A percentile compares a stretch with the other conserved stretches of the same genome.
phyloP scores from a whole-genome alignment of 768 basidiomycete species.

The Tylopilus rubrobrunneus region DNA sequence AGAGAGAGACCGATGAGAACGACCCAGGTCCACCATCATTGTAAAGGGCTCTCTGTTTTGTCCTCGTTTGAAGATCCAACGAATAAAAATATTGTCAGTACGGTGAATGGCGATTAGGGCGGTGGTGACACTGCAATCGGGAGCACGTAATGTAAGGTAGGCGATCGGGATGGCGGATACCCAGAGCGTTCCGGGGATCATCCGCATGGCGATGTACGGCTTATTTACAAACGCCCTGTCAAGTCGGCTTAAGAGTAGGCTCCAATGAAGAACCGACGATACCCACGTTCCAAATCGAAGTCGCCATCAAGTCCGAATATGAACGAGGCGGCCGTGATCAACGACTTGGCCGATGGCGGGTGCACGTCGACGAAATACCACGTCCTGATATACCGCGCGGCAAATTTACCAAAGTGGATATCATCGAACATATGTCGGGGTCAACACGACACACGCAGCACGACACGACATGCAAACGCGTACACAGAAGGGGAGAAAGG shows the following conservation, averaged over 20 bases:
- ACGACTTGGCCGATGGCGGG: constrained; percentile 91
- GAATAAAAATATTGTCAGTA: constrained; percentile 84
- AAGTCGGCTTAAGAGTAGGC: background rate
- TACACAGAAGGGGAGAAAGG: constrained; percentile 90
- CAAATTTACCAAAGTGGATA: constrained; percentile 98
- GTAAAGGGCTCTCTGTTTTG: constrained; percentile 80
- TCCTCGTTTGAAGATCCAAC: constrained; percentile 90
- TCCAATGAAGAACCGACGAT: background rate
- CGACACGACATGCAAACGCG: constrained; percentile 30
- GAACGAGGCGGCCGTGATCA: constrained; percentile 89
- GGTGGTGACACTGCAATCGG: constrained; percentile 89
- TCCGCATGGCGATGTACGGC: constrained; percentile 95
- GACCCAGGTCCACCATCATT: constrained; percentile 91
- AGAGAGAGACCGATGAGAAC: constrained; percentile 81
- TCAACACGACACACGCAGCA: background rate
- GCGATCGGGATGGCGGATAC: constrained; percentile 85
- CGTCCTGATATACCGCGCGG: constrained; percentile 88
- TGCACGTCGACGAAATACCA: constrained; percentile 94
- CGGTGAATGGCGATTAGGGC: constrained; percentile 94
- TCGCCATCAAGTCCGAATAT: constrained; percentile 85
- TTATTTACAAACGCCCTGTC: constrained; percentile 76
- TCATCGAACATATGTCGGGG: constrained; percentile 79
- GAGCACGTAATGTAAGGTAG: constrained; percentile 89
- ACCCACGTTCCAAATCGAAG: constrained; percentile 96
- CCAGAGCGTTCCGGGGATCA: constrained; percentile 89